A percentile compares a stretch with the other conserved stretches of the same genome.
Evolutionary conservation across 345 rosid genomes (phyloP).

Genomic region (Murraya koenigii): DNA sequence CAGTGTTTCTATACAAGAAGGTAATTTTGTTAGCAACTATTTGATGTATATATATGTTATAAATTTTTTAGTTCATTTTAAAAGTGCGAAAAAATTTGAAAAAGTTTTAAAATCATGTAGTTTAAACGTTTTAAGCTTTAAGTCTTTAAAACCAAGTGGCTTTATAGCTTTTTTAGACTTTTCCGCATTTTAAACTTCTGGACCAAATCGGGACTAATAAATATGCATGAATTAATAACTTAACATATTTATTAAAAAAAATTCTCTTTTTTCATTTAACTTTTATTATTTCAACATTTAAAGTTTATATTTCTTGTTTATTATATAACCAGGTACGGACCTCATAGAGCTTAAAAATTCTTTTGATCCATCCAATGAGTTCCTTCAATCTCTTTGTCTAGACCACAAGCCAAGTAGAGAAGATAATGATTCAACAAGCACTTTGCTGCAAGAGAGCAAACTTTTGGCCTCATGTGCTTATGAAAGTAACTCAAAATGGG

Average conservation of each 20-base stretch:
- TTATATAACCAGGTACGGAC: slow-evolving; percentile 8
- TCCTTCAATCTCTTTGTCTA: slow-evolving; percentile 22
- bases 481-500: slow-evolving; percentile 39
- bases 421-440: neutral
- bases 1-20: neutral
- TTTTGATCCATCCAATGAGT: slow-evolving; percentile 35
- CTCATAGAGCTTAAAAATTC: slow-evolving; percentile 7
- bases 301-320: neutral
- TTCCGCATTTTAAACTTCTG: too few species aligned
- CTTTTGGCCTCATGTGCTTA: slow-evolving; percentile 32
- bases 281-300: too few species aligned
- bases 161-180: too few species aligned
- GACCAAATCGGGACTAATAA: too few species aligned
- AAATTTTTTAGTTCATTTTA: too few species aligned
- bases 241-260: too few species aligned
- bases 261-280: neutral
- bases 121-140: too few species aligned
- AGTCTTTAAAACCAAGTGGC: too few species aligned
- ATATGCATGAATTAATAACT: too few species aligned
- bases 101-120: too few species aligned
- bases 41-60: too few species aligned
- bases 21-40: slow-evolving; percentile 1
- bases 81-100: too few species aligned
- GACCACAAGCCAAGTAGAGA: neutral
- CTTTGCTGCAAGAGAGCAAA: slow-evolving; percentile 16